Conservation (phyloP, 768 basidiomycete genomes). For the Mycena epipterygia region DNA sequence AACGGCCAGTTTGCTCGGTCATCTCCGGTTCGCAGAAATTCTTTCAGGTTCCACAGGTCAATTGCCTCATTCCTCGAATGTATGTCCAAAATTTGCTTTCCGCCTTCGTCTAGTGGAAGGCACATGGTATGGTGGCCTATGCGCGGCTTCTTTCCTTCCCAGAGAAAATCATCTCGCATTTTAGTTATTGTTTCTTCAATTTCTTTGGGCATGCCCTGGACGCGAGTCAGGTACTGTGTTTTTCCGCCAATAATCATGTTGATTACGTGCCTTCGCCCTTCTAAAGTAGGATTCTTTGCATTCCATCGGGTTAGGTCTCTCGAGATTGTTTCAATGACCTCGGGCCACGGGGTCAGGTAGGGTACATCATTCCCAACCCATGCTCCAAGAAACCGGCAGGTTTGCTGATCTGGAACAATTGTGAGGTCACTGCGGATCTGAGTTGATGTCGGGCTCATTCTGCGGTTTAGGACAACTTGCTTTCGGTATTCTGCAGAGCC, state of each 20-base stretch:
- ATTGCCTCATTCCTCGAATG: conserved; percentile 1
- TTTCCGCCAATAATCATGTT: conserved; percentile 39
- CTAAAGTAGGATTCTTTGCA: conserved; percentile 25
- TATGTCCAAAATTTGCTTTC: conserved; percentile 9
- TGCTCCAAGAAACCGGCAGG: background rate
- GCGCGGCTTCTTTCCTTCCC: conserved; percentile 20
- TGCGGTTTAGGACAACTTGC: background rate
- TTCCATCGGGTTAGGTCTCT: conserved; percentile 2
- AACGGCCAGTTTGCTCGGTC: too few species aligned
- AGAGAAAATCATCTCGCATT: conserved; percentile 17
- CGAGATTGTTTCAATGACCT: background rate
- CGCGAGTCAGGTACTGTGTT: conserved; percentile 43
- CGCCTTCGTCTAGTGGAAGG: conserved; percentile 1
- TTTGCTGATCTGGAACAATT: too few species aligned
- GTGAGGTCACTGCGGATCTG: background rate
- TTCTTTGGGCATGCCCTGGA: conserved; percentile 44
- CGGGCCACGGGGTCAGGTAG: conserved; percentile 1
- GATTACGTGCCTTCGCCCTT: conserved; percentile 34
- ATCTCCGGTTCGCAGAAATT: background rate
- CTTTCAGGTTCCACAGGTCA: background rate
- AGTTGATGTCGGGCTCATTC: background rate
- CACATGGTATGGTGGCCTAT: conserved; percentile 17
- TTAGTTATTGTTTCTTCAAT: too few species aligned
- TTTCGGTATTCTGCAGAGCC: background rate
- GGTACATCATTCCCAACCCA: background rate